phyloP scores from a whole-genome alignment of 73 alveolate genomes.

The Tetrahymena elliotti region DNA sequence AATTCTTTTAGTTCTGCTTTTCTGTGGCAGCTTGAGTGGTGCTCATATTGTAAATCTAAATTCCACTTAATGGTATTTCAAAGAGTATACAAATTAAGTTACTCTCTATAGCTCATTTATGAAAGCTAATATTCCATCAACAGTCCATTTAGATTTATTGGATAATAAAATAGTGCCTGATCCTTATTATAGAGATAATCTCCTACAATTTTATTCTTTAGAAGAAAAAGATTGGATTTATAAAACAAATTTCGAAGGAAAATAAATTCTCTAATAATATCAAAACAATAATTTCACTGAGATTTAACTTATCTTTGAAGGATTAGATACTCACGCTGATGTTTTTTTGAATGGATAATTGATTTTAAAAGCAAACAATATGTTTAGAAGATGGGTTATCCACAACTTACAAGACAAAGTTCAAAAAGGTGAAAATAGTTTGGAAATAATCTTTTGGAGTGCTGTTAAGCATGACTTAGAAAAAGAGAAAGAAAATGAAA shows the following conservation, averaged over 20 bases:
- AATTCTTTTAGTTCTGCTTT: background rate
- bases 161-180: conserved; percentile 37
- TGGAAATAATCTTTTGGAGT: conserved; percentile 31
- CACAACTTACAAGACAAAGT: background rate
- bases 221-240: conserved; percentile 53
- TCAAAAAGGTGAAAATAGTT: background rate
- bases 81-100: background rate
- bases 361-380: conserved; percentile 42
- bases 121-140: conserved; percentile 54
- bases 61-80: background rate
- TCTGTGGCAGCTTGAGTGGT: background rate
- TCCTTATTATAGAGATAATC: conserved; percentile 53
- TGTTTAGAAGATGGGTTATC: conserved; percentile 59
- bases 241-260: background rate
- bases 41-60: background rate
- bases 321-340: conserved; percentile 61
- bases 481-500: conserved; percentile 8
- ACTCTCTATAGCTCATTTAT: background rate
- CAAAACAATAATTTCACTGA: background rate
- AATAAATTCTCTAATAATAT: background rate
- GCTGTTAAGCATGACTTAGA: conserved; percentile 47
- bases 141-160: conserved; percentile 52
- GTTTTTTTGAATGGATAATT: conserved; percentile 39
- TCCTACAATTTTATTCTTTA: conserved; percentile 36
- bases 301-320: conserved; percentile 50